These are phyloP conservation scores for Lanmaoa pseudosensibilis DNA, from an alignment of 768 basidiomycete genomes.

Conservation along the genomic window DNA sequence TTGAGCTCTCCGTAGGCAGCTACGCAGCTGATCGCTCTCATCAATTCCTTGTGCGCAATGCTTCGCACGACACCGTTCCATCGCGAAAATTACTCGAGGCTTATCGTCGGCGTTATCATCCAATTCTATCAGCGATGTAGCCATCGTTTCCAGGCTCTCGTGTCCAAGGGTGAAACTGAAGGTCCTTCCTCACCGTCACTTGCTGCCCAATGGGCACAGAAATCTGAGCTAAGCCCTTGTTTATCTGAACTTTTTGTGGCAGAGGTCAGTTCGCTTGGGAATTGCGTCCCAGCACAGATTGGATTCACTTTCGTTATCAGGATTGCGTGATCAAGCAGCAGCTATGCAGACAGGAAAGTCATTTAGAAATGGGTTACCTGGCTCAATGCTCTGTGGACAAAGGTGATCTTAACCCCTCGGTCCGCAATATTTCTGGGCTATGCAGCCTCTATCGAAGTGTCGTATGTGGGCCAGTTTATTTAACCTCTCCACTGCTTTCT, in stretches of 20 bases:
- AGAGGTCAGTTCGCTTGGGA: constrained; percentile 42
- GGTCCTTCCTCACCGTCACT: constrained; percentile 51
- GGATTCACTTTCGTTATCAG: constrained; percentile 28
- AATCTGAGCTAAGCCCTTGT: constrained; percentile 72
- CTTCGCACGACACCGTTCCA: constrained; percentile 91
- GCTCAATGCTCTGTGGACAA: constrained; percentile 53
- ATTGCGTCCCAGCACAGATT: not conserved
- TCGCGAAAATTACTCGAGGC: constrained; percentile 88
- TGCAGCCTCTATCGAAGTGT: constrained; percentile 84
- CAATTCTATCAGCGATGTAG: constrained; percentile 96
- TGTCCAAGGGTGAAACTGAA: constrained; percentile 41
- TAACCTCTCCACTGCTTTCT: constrained; percentile 5
- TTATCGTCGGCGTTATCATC: constrained; percentile 91
- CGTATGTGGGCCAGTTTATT: constrained; percentile 46
- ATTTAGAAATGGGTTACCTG: constrained; percentile 71
- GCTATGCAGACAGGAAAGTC: constrained; percentile 74
- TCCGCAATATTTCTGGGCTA: constrained; percentile 70
- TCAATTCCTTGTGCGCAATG: constrained; percentile 92
- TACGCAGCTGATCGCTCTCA: constrained; percentile 81
- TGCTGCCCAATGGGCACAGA: constrained; percentile 83
- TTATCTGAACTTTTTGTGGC: constrained; percentile 61
- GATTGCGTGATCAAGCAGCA: constrained; percentile 47
- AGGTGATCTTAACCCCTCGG: constrained; percentile 67
- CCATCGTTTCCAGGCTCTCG: constrained; percentile 78
- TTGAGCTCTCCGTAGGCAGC: constrained; percentile 56